Evolutionary conservation across 371 early-diverging fungal species (phyloP), one percentile per base, ranked within the genome.

Genomic region (Actinomucor elegans): DNA sequence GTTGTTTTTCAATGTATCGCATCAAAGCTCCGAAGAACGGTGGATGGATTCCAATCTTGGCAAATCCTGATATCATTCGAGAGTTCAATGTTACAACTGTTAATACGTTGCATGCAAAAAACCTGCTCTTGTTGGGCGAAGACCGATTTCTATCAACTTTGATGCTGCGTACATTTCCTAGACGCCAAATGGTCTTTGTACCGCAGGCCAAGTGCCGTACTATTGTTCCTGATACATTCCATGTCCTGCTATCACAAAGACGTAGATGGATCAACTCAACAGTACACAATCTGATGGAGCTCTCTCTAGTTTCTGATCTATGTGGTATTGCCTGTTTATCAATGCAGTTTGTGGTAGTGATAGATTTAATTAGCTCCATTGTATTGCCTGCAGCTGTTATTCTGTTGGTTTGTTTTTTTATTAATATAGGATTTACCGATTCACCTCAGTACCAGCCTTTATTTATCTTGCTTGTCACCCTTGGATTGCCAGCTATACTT

Each of bases 91-190:
- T 89, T 52, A 91, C 86, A 66, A 82, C 87, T 11, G 92, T 94
- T 31, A 89, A 91, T 24, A 95, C 97, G 0, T 73, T 97, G 20
- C 97, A 98, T 70, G 88, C 94, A 67, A 96, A 98, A 77, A 97
- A 96, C 67, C 73, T 97, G 45, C 69, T 96, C 44, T 73, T 94
- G 14, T 79, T 98, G 12, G 97, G 97, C 42, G 99, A 98, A 75
- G 99, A 94, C 78, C 88, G 92, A 12, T 98, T 91, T 79, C 67
- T 98, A 52, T 94, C 97, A 0, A 97, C 97, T 0, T 75, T 98
- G 8, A 93, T 98, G 87, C 81, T 97, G 21, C 86, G 93, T 32
- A 91, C 88, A 35, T 97, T 95, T 67, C 96, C 96, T 24, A 84
- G 82, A 51, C 88, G 89, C 56, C 91, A 92, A 59, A 87, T 91